phyloP scores from a whole-genome alignment of 192 early-diverging fungal species.

The Entrophospora sp. region DNA sequence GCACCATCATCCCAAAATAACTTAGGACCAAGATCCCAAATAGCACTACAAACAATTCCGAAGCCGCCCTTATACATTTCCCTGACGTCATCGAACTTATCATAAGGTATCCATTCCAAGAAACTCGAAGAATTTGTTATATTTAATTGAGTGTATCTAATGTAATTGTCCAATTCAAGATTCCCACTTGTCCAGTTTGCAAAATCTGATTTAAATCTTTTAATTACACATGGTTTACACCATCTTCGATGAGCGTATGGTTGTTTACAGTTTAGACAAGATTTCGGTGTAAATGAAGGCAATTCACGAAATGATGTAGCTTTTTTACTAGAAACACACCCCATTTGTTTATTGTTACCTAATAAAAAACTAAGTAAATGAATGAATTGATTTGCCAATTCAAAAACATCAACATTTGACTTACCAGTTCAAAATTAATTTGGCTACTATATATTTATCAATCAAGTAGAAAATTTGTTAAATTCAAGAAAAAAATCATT shows the following conservation, averaged over 20 bases:
- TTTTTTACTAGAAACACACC: neutral
- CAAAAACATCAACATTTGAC: neutral
- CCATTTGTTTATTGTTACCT: no score
- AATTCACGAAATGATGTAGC: no score
- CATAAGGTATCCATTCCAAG: constrained; percentile 18
- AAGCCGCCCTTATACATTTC: constrained; percentile 6
- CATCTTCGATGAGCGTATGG: constrained; percentile 3
- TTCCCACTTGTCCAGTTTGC: constrained; percentile 13
- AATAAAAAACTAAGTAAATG: neutral
- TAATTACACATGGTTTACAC: constrained; percentile 10
- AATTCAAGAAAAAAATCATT: no score
- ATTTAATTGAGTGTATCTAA: constrained; percentile 11
- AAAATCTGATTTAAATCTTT: neutral
- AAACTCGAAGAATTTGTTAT: neutral
- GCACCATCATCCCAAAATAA: constrained; percentile 7
- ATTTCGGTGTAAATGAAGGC: neutral
- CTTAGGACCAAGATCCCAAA: constrained; percentile 9
- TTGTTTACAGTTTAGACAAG: constrained; percentile 6
- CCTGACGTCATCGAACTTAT: constrained; percentile 6
- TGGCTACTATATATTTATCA: no score
- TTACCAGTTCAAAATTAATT: no score
- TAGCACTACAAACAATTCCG: constrained; percentile 6
- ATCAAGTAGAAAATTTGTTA: no score
- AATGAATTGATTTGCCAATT: neutral
- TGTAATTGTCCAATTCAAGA: neutral